Percentiles rank a stretch among this genome's conserved stretches.
Evolutionary conservation across 257 asterid genomes (phyloP).

Genomic region (Solanum commersonii): DNA sequence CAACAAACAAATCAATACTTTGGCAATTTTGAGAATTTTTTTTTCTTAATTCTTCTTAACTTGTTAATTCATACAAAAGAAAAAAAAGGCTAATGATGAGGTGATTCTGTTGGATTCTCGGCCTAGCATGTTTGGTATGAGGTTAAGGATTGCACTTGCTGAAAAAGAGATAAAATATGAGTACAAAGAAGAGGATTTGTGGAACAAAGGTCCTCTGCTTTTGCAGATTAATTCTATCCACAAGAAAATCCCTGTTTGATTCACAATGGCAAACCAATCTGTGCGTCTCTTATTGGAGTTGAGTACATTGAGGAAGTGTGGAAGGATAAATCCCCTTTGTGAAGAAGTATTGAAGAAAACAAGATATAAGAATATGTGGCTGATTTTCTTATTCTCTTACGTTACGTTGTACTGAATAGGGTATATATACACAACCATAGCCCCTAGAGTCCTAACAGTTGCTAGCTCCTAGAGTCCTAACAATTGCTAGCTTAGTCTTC

Average conservation of each 20-base stretch:
- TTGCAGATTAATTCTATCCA: conserved; percentile 15
- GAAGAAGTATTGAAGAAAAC: too few species aligned
- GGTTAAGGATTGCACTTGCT: conserved; percentile 13
- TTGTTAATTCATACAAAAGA: background rate
- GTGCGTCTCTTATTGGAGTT: conserved; percentile 8
- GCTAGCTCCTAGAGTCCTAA: too few species aligned
- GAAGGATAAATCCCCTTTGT: conserved; percentile 6
- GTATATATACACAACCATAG: too few species aligned
- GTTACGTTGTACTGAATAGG: too few species aligned
- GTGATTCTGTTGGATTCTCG: background rate
- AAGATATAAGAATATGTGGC: too few species aligned
- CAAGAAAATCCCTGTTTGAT: conserved; percentile 17
- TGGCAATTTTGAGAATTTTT: background rate
- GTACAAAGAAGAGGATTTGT: conserved; percentile 4
- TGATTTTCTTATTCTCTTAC: too few species aligned
- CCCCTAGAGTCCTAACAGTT: too few species aligned
- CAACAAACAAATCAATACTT: background rate
- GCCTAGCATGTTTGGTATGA: conserved; percentile 13
- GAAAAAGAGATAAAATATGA: conserved; percentile 17
- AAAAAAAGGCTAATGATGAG: conserved; percentile 9
- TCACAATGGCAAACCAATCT: conserved; percentile 19
- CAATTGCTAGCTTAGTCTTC: too few species aligned
- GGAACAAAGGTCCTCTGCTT: conserved; percentile 4
- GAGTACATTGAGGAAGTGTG: conserved; percentile 15
- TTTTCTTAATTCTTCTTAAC: too few species aligned